These are phyloP conservation scores for Rhynchospora pubera DNA, from an alignment of 176 grass and related monocot species.

Conservation along the genomic window DNA sequence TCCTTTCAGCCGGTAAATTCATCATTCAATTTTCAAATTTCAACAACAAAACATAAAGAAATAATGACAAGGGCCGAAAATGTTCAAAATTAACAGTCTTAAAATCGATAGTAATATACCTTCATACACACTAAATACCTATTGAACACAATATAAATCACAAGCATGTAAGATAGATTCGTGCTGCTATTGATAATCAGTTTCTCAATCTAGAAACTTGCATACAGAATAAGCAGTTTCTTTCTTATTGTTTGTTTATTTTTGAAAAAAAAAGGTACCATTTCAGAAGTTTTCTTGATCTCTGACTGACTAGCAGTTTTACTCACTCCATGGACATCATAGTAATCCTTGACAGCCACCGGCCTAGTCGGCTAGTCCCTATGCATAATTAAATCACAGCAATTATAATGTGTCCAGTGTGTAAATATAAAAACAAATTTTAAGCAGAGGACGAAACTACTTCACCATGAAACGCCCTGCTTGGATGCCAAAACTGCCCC, in stretches of 20 bases:
- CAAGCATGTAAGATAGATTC: neutral
- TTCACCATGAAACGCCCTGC: conserved; percentile 37
- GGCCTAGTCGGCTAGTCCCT: conserved; percentile 68
- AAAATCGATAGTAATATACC: neutral
- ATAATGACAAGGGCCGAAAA: neutral
- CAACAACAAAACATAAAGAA: neutral
- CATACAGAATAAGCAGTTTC: neutral
- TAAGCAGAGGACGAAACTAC: neutral
- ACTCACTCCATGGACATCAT: conserved; percentile 66
- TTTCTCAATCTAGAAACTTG: neutral
- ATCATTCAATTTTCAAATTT: neutral
- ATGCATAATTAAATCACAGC: conserved; percentile 15
- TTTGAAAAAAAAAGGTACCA: conserved; percentile 27
- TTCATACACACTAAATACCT: neutral
- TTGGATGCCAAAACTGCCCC: neutral
- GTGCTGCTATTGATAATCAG: neutral
- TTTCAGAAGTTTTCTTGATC: conserved; percentile 80
- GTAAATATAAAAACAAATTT: neutral
- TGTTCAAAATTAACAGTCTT: neutral
- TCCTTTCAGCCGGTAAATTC: conserved; percentile 16
- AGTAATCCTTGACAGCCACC: conserved; percentile 51
- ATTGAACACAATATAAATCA: neutral
- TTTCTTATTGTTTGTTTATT: neutral
- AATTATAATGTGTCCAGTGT: neutral
- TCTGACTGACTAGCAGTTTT: conserved; percentile 57